Base-by-base conservation (phyloP, 78 protist species). In the Dictyostelium purpureum region DNA sequence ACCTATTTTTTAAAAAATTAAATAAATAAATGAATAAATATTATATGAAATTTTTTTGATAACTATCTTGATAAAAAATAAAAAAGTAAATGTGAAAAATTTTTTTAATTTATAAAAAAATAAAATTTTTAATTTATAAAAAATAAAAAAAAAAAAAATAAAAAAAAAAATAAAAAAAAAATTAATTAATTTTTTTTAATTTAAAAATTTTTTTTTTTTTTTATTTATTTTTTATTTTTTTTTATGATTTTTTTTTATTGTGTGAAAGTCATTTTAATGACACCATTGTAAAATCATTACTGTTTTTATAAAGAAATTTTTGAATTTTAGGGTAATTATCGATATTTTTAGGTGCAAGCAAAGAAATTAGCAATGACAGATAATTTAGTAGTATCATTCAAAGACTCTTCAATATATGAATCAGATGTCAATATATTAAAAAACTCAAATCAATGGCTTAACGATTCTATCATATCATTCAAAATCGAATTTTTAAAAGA, bases 401-500 rank as follows among this genome's bases (percentile, higher is more conserved):
- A 73, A 42, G 92, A 85, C 61, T 21, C 54, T 19, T 14, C 80
- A 19, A 51, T 85, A 16, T 85, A 59, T 74, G 31, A 73, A 47
- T 71, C 81, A 42, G 92, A 85, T 73, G 21, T 85, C 0, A 31
- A 42, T 24, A 73, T 85, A 31, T 19, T 85, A 14, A 52, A 61
- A 3, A 16, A 40, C 6, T 28, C 74, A 26, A 42, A 51, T 45
- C n/a, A 45, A 45, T 85, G 92, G 92, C 33, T 73, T 31, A 85
- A 85, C 73, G 92, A 85, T 73, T 66, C 92, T 4, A 85, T 85
- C 6, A 85, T 85, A 28, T 43, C 71, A 18, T 85, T 85, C 35
- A 56, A 59, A 45, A 56, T 85, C 38, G 92, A 85, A 67, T 85
- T 65, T 43, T 54, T 73, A 31, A 69, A 69, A 69, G 76, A 69